A percentile compares a stretch with the other conserved stretches of the same genome.
Evolutionary conservation across 1,284 basidiomycete genomes (phyloP).

Genomic region (Ceratobasidium sp.): DNA sequence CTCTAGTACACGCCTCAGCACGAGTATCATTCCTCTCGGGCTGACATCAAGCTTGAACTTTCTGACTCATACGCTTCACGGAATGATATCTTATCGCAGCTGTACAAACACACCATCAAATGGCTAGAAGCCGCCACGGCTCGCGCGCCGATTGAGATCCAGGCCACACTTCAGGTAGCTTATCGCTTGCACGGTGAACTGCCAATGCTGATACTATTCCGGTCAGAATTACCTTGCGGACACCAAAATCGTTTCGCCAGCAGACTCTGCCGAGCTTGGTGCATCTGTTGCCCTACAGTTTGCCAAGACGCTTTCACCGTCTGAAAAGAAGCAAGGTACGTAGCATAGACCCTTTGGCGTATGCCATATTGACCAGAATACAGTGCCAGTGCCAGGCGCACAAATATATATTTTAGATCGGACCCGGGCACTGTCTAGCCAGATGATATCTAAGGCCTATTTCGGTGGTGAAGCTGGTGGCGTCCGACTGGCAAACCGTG

Average conservation of each 20-base stretch:
- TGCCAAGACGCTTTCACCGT: conserved; percentile 80
- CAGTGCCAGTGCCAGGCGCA: conserved; percentile 18
- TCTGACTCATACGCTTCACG: conserved; percentile 89
- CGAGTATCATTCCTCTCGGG: conserved; percentile 82
- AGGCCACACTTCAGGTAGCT: conserved; percentile 86
- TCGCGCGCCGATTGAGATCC: conserved; percentile 91
- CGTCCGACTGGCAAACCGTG: conserved; percentile 70
- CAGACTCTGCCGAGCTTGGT: conserved; percentile 85
- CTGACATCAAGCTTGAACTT: conserved; percentile 79
- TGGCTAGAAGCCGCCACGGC: conserved; percentile 90
- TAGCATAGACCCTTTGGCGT: neutral
- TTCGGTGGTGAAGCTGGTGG: conserved; percentile 89
- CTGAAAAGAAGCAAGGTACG: conserved; percentile 80
- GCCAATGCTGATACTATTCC: neutral
- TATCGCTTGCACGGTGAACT: neutral
- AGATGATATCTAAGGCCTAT: conserved; percentile 86
- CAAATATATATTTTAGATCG: conserved; percentile 24
- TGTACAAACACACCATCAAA: conserved; percentile 76
- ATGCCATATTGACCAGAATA: neutral
- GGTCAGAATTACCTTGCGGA: conserved; percentile 82
- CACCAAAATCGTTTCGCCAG: conserved; percentile 71
- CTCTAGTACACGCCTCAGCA: conserved; percentile 87
- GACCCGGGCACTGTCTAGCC: conserved; percentile 66
- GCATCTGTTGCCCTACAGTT: conserved; percentile 88
- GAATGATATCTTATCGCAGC: conserved; percentile 81